Percentiles rank a stretch among this genome's conserved stretches.
Conservation (phyloP, 306 rosid genomes). For the Lathyrus aphaca region DNA sequence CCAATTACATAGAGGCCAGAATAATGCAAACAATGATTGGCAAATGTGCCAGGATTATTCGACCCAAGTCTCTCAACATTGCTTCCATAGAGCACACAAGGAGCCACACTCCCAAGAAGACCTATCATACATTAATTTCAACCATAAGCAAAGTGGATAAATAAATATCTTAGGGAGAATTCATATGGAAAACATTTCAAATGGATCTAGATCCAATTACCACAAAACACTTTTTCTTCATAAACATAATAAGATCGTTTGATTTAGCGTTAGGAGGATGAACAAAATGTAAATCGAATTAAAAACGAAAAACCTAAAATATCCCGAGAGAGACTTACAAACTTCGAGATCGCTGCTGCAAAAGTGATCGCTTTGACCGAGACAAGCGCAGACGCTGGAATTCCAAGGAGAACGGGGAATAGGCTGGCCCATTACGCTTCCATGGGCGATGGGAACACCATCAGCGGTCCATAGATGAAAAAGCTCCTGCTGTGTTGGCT, state of each 20-base stretch:
- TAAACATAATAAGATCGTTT: constrained; percentile 14
- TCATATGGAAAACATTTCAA: constrained; percentile 8
- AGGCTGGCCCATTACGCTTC: constrained; percentile 91
- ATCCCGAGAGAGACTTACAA: constrained; percentile 55
- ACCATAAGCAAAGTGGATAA: constrained; percentile 3
- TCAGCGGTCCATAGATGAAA: constrained; percentile 77
- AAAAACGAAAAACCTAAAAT: no score
- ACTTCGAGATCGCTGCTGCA: constrained; percentile 98
- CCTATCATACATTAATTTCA: constrained; percentile 54
- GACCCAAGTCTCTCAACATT: constrained; percentile 85
- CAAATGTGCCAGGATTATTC: constrained; percentile 65
- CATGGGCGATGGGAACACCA: constrained; percentile 69
- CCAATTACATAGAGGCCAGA: constrained; percentile 76
- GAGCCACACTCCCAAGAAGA: constrained; percentile 93
- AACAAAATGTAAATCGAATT: no score
- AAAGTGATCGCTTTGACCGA: constrained; percentile 87
- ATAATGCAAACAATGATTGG: constrained; percentile 76
- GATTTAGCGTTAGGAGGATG: not conserved
- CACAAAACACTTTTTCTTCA: not conserved
- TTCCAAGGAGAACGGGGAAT: constrained; percentile 74
- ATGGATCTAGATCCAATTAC: not conserved
- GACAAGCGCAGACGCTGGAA: constrained; percentile 71
- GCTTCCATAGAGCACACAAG: constrained; percentile 92
- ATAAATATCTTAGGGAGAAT: not conserved
- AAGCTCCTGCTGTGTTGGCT: constrained; percentile 12